Evolutionary conservation across 2,329 filamentous ascomycete species (phyloP), one percentile per base, ranked within the genome.

Genomic region (Endoconidiophora laricicola): DNA sequence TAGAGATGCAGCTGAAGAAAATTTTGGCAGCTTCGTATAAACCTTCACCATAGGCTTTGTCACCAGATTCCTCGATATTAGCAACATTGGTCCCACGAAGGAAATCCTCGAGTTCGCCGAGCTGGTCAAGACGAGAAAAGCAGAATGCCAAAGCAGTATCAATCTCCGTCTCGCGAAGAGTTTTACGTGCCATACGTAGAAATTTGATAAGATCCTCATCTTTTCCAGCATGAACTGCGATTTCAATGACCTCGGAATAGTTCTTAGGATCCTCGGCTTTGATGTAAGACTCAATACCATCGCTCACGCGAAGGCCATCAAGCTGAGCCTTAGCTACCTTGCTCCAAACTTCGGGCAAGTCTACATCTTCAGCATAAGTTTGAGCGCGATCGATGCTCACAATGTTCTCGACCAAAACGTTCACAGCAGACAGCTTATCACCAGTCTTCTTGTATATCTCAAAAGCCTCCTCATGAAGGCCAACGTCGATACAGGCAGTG

Each of bases 401-500:
- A 59, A 98, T 81, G 61, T 98, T 81, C 61, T 98, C 91, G 23
- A 98, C 85, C 4, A 98, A 79, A 26, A 98, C 91, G 56, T 90
- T 83, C 58, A 85, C 84, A 26, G 93, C 91, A 46, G 84, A 83
- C 49, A 76, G 72, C 65, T 94, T 87, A 66, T 94, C 87, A 61
- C 83, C 80, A 57, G 88, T 84, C 76, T 98, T 98, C 79, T 96
- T 96, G 75, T 87, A 94, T 58, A 98, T 91, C 68, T 95, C 86
- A 58, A 98, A 95, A 1, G 91, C 91, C 66, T 98, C 93, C 65
- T 98, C 93, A 60, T 85, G 86, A 57, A 98, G 76, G 54, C 91
- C 91, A 52, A 96, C 87, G 52, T 94, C 85, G 59, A 96, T 91
- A 67, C 87, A 95, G 59, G 94, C 83, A 47, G 81, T 75, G 4